Base-by-base conservation (phyloP, 169 alveolate genomes). In the Eimeria necatrix region DNA sequence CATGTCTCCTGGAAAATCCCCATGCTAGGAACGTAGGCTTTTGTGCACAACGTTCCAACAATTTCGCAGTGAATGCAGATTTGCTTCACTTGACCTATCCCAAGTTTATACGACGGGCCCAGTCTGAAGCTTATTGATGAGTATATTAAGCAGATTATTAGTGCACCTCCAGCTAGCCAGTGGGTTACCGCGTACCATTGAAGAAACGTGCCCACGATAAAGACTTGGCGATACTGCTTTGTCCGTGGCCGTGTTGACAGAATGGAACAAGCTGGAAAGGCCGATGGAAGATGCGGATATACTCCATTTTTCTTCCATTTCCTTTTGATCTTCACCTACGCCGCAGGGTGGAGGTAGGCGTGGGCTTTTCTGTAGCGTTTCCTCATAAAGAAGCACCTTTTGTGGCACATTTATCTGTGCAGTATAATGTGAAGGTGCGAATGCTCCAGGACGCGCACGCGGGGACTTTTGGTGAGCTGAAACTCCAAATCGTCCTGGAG, bases 301-400 rank as follows among this genome's bases (percentile, higher is more conserved):
- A 24, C 41, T 49, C 51, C 41, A 18, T 41, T 48, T 61, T 85
- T 7, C 83, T 6, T 24, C 93, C 52, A 59, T 8, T 53, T 41
- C 83, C 20, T 60, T 53, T 26, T 8, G 20, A n/a, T 60, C 20
- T 7, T 59, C 52, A 41, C 14, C 49, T 6, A n/a, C 81, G 12
- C 22, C 22, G 83, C 93, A 59, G 49, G 81, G 81, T 5, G 93
- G 12, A 16, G 76, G 93, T 16, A 61, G 93, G 32, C 93, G 59
- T 41, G 93, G 81, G 26, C 49, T 85, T 41, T 46, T 85, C 26
- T 85, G 80, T 20, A 59, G 81, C 20, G 81, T 59, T 22, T 85
- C 81, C 49, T 85, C 59, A 53, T 59, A 85, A 59, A 32, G 49
- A 22, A 60, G 78, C 41, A n/a, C 70, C 46, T 61, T 85, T 41